Conservation (phyloP, 2,329 filamentous ascomycete genomes). For the Calonectria montana region DNA sequence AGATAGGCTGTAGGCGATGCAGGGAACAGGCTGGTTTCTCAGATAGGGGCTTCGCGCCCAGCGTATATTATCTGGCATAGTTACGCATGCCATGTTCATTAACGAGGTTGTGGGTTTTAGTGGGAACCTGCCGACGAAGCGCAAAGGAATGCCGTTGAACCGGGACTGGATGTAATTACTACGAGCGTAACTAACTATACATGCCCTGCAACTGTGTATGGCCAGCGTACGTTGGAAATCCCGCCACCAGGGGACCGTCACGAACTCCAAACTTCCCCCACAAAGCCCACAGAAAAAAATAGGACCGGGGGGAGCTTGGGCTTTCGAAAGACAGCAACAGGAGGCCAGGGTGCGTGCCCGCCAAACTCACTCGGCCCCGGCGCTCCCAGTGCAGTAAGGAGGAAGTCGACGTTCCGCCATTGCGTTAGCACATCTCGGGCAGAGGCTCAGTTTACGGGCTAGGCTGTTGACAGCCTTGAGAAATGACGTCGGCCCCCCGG, state of each 20-base stretch:
- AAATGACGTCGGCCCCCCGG: conserved; percentile 7
- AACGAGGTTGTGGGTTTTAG: neutral
- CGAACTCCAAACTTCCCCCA: conserved; percentile 2
- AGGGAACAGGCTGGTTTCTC: conserved; percentile 1
- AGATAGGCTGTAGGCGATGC: neutral
- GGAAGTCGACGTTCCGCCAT: conserved; percentile 9
- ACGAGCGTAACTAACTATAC: too few species aligned
- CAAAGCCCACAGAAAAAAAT: neutral
- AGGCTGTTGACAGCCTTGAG: neutral
- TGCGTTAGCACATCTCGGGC: conserved; percentile 8
- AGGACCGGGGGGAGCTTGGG: neutral
- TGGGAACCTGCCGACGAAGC: neutral
- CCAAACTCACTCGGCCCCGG: neutral
- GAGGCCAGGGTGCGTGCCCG: neutral
- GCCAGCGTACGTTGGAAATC: neutral
- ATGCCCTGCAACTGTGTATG: too few species aligned
- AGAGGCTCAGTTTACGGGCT: conserved; percentile 15
- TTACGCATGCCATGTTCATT: neutral
- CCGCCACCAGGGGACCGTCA: neutral
- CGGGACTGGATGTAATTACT: too few species aligned
- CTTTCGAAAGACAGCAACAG: neutral
- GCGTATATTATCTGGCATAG: neutral
- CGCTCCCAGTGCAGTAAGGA: neutral
- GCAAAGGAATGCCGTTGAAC: neutral
- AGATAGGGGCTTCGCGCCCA: neutral